These are phyloP conservation scores for Dryadomyces quercus-mongolicae DNA, from an alignment of 2,329 filamentous ascomycete genomes.

Conservation along the genomic window DNA sequence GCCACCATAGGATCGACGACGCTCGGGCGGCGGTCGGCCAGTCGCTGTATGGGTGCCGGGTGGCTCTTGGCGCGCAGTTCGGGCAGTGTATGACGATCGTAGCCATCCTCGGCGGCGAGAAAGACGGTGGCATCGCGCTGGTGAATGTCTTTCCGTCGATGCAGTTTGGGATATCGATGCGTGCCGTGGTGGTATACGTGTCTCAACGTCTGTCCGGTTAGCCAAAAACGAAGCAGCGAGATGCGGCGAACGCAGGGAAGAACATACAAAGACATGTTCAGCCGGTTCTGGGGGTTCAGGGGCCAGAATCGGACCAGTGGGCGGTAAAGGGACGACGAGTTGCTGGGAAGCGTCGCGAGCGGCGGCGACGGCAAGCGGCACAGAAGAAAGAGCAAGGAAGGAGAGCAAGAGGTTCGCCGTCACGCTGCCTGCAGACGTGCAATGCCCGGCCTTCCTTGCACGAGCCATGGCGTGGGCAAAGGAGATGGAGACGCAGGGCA, in stretches of 20 bases:
- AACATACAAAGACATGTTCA: slow-evolving; percentile 42
- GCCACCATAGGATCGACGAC: slow-evolving; percentile 71
- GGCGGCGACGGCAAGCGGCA: slow-evolving; percentile 21
- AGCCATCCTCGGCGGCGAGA: slow-evolving; percentile 47
- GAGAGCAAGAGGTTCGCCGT: slow-evolving; percentile 53
- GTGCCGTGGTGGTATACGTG: slow-evolving; percentile 92
- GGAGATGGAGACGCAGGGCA: too few species aligned
- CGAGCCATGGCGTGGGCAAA: slow-evolving; percentile 14
- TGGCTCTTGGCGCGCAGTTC: slow-evolving; percentile 51
- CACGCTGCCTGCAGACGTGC: slow-evolving; percentile 48
- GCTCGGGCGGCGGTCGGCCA: slow-evolving; percentile 64
- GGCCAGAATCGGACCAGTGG: slow-evolving; percentile 26
- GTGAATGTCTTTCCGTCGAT: slow-evolving; percentile 61
- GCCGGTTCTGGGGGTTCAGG: slow-evolving; percentile 34
- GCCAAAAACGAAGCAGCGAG: too few species aligned
- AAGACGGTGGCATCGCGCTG: slow-evolving; percentile 47
- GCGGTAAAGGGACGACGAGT: slow-evolving; percentile 27
- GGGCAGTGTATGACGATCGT: slow-evolving; percentile 36
- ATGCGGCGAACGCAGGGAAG: not conserved
- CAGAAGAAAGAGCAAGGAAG: slow-evolving; percentile 48
- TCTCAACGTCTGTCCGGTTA: slow-evolving; percentile 45
- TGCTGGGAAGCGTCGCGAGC: slow-evolving; percentile 23
- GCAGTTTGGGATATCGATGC: slow-evolving; percentile 62
- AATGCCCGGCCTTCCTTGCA: slow-evolving; percentile 14
- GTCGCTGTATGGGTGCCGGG: slow-evolving; percentile 60